These are phyloP conservation scores for Raffaelea deltoideospora DNA, from an alignment of 2,329 filamentous ascomycete species.

Conservation along the genomic window DNA sequence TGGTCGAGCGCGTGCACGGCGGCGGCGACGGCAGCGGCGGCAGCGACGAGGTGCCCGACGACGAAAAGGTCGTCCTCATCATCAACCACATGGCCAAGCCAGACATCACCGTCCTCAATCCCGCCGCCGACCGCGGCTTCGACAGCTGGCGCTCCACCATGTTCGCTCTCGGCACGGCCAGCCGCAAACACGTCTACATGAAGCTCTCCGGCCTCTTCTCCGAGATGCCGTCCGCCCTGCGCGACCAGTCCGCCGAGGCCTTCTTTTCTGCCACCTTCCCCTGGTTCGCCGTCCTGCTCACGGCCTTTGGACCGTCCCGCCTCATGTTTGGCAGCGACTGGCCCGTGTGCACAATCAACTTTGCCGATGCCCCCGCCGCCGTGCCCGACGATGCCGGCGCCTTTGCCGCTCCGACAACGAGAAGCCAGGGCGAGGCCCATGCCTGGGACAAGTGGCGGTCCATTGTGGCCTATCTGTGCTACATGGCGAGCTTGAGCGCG, in stretches of 20 bases:
- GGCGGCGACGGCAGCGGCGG: too few relatives aligned
- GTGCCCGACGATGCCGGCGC: constrained; percentile 22
- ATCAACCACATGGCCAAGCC: constrained; percentile 87
- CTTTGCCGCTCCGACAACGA: background rate
- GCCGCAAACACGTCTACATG: constrained; percentile 51
- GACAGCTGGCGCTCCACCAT: constrained; percentile 56
- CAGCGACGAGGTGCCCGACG: constrained; percentile 41
- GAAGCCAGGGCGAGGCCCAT: constrained; percentile 24
- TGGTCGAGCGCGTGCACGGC: constrained; percentile 51
- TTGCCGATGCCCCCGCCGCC: constrained; percentile 12
- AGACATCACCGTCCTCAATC: constrained; percentile 50
- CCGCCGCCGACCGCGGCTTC: constrained; percentile 39
- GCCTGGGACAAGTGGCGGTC: constrained; percentile 66
- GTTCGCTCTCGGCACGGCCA: constrained; percentile 47
- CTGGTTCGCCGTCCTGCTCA: constrained; percentile 59
- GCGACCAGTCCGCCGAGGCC: constrained; percentile 30
- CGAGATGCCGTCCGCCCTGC: constrained; percentile 51
- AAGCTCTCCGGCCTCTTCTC: constrained; percentile 82
- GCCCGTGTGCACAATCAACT: constrained; percentile 70
- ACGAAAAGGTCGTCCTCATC: constrained; percentile 49
- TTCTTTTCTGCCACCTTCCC: constrained; percentile 50
- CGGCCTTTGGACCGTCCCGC: constrained; percentile 53
- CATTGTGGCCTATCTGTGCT: constrained; percentile 53
- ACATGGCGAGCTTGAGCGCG: constrained; percentile 43
- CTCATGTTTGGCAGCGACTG: constrained; percentile 91